Evolutionary conservation across 108 stramenopile species (phyloP).

Genomic region (Skeletonema tropicum): DNA sequence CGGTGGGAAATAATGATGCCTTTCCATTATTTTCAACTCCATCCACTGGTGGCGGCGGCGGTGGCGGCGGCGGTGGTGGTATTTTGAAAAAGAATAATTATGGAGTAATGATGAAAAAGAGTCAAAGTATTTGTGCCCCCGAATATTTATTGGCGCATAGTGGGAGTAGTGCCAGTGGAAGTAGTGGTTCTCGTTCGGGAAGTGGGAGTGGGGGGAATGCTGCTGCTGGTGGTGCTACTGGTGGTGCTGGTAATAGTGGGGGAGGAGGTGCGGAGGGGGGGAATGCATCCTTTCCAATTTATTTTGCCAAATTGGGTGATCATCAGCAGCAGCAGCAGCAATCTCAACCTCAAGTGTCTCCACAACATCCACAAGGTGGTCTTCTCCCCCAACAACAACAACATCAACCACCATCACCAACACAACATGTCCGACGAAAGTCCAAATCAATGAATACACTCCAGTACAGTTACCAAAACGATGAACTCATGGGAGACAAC

Average conservation of each 20-base stretch:
- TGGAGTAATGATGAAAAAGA: neutral
- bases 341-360: neutral
- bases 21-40: neutral
- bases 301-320: neutral
- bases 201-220: no score
- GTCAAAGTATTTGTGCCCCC: neutral
- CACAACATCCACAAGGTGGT: neutral
- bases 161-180: neutral
- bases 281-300: conserved; percentile 1
- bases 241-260: neutral
- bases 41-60: no score
- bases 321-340: no score
- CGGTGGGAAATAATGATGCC: neutral
- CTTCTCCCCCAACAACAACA: neutral
- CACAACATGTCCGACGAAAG: neutral
- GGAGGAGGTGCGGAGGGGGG: neutral
- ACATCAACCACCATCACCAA: neutral
- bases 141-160: neutral
- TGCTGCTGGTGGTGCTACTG: neutral
- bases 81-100: neutral
- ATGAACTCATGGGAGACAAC: no score
- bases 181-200: neutral
- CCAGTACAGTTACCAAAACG: conserved; percentile 27
- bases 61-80: no score
- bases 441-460: conserved; percentile 35